Base-by-base conservation (phyloP, 2,329 filamentous ascomycete species). In the Colletotrichum echinochloae region DNA sequence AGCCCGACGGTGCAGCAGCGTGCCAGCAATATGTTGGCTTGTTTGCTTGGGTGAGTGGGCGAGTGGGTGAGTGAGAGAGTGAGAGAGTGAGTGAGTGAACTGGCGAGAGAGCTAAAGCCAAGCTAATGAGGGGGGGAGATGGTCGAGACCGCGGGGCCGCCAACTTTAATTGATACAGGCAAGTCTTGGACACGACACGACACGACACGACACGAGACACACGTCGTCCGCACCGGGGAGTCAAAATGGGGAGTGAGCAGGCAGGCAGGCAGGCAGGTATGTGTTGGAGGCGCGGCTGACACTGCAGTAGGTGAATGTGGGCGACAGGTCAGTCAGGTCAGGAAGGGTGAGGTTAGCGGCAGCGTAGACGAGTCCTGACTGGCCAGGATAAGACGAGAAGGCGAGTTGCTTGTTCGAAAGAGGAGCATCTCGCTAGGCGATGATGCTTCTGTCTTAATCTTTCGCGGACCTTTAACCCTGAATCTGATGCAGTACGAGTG, bases 91-190 rank as follows among this genome's bases (percentile, higher is more conserved):
- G 14, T 62, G 46, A 46, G 26, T 59, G 35, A 60, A 60, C 35
- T 20, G 35, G 35, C 41, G 30, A 65, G n/a, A 18, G 30, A 41
- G 55, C n/a, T 23, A 26, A 48, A 18, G 52, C 28, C 46, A 60
- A 41, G 52, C 30, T 35, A 28, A 52, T 8, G 35, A 30, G 49
- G 60, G 30, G 60, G 14, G 16, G 28, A 26, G 28, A 51, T 2
- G 44, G 37, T 60, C 55, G 28, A 55, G 62, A 30, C 56, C 30
- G 20, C 28, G 11, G 48, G 55, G 46, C 41, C 30, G 37, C 7
- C 46, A 55, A 70, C 66, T 70, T 44, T 60, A 70, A 70, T 60
- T 70, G 66, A 70, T 54, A 60, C 62, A 60, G 48, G 39, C 46
- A 33, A 60, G 62, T 44, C 55, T 56, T 54, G 62, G 39, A 55